Percentiles rank a stretch among this genome's conserved stretches.
phyloP scores from a whole-genome alignment of 805 yeast species.

The Candida nitratophila region DNA sequence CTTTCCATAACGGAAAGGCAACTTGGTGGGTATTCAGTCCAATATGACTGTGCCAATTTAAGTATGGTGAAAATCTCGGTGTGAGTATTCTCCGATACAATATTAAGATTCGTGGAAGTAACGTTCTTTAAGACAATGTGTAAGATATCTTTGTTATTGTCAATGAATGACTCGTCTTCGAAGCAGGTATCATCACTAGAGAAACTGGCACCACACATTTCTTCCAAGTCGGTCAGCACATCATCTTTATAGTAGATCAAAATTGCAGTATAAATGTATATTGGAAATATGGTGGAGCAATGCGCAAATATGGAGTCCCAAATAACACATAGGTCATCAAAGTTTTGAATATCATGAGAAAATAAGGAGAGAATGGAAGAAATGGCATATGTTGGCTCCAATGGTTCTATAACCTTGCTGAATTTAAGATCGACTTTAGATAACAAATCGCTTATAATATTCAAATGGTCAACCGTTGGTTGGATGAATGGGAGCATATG shows the following conservation, averaged over 20 bases:
- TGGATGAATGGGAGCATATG: conserved; percentile 71
- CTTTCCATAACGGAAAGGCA: not conserved
- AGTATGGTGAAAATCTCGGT: conserved; percentile 19
- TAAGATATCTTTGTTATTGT: conserved; percentile 18
- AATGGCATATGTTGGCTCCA: conserved; percentile 60
- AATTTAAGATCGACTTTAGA: conserved; percentile 39
- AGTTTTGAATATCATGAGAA: conserved; percentile 57
- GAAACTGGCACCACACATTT: conserved; percentile 21
- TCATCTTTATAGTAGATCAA: conserved; percentile 38
- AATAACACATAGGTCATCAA: conserved; percentile 43
- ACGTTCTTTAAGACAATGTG: conserved; percentile 22
- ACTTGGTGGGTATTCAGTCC: conserved; percentile 5
- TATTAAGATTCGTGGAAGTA: conserved; percentile 19
- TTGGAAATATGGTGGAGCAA: conserved; percentile 43
- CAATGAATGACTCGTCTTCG: conserved; percentile 12
- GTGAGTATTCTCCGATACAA: conserved; percentile 14
- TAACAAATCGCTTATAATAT: conserved; percentile 58
- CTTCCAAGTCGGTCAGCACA: conserved; percentile 30
- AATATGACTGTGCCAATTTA: conserved; percentile 11
- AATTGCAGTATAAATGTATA: conserved; percentile 58
- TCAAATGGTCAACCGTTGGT: conserved; percentile 58
- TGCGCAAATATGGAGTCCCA: conserved; percentile 66
- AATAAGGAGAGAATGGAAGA: conserved; percentile 74
- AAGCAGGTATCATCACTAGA: conserved; percentile 17
- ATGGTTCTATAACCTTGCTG: conserved; percentile 30